phyloP scores from a whole-genome alignment of 225 moss, liverwort and hornwort genomes.

The Straminergon stramineum region DNA sequence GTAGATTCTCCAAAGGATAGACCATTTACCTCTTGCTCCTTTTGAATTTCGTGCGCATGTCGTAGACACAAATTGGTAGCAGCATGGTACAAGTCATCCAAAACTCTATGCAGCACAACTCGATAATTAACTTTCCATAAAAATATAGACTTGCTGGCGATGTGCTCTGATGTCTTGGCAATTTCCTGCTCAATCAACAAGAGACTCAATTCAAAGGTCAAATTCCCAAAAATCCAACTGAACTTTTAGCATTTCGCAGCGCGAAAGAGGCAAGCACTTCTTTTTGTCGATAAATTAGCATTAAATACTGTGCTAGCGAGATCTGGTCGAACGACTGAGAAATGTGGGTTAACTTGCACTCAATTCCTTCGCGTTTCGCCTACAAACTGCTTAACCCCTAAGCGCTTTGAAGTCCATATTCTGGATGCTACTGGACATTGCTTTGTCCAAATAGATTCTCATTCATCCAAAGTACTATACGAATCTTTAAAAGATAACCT shows the following conservation, averaged over 20 bases:
- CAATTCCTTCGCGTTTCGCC: not conserved
- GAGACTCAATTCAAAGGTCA: not conserved
- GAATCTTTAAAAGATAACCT: not conserved
- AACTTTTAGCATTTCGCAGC: not conserved
- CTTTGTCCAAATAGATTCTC: not conserved
- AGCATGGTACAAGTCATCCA: conserved; percentile 90
- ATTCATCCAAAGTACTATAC: not conserved
- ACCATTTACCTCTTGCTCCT: conserved; percentile 73
- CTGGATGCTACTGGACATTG: not conserved
- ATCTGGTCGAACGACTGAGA: not conserved
- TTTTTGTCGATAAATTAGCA: not conserved
- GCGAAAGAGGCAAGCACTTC: not conserved
- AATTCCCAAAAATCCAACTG: not conserved
- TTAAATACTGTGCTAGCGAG: not conserved
- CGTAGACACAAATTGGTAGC: conserved; percentile 80
- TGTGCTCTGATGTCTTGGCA: conserved; percentile 85
- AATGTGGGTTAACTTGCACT: not conserved
- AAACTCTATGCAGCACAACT: conserved; percentile 49
- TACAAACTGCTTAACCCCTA: not conserved
- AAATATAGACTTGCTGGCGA: conserved; percentile 85
- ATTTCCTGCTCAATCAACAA: conserved; percentile 53
- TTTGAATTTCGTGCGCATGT: conserved; percentile 73
- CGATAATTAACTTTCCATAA: conserved; percentile 78
- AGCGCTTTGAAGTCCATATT: not conserved
- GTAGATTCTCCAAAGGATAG: not conserved